phyloP scores from a whole-genome alignment of 441 rosid species.

The Syzygium malaccense region DNA sequence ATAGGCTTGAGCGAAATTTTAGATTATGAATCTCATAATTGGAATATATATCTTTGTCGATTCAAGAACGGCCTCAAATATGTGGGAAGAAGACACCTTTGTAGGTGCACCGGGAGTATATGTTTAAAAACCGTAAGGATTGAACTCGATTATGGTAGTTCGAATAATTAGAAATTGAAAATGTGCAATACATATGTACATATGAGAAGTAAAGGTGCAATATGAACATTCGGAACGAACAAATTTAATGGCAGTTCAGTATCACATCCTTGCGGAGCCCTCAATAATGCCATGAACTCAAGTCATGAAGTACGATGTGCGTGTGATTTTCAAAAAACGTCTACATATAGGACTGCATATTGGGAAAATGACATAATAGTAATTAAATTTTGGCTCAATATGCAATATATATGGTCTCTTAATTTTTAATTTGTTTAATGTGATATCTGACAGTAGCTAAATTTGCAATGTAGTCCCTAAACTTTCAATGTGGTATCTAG shows the following conservation, averaged over 20 bases:
- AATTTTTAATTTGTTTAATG: too few relatives aligned
- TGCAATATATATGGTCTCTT: rapidly evolving
- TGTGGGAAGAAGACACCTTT: background rate
- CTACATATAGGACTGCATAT: rapidly evolving
- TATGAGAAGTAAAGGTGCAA: background rate
- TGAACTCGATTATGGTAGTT: background rate
- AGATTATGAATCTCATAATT: background rate
- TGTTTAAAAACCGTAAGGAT: background rate
- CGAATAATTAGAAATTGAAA: background rate
- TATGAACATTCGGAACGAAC: background rate
- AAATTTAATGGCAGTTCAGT: background rate
- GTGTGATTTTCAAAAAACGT: background rate
- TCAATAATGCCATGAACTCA: background rate
- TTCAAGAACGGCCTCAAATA: background rate
- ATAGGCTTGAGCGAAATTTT: background rate
- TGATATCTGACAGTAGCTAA: too few relatives aligned
- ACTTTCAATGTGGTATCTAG: too few relatives aligned
- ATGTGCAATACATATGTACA: background rate
- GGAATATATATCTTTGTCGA: background rate
- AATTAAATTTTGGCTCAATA: too few relatives aligned
- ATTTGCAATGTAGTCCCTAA: too few relatives aligned
- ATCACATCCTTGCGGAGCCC: background rate
- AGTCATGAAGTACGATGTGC: background rate
- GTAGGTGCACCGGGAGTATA: background rate
- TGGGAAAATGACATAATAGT: too few relatives aligned